A percentile compares a stretch with the other conserved stretches of the same genome.
These are phyloP conservation scores for Neurospora sp. DNA, from an alignment of 495 filamentous ascomycete genomes.

Conservation along the genomic window DNA sequence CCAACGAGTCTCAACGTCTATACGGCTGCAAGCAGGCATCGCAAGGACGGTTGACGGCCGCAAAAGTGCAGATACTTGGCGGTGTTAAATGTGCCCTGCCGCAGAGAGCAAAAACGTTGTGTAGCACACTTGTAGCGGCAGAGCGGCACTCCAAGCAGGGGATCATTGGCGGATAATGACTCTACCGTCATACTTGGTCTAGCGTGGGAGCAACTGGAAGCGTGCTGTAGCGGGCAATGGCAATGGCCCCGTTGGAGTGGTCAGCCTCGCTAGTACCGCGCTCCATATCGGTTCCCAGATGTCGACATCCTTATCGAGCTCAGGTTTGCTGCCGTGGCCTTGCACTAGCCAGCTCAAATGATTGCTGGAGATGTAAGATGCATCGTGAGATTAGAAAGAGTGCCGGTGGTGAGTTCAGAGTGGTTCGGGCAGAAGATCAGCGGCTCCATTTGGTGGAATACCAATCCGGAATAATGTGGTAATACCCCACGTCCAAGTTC, in stretches of 20 bases:
- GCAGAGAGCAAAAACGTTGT: neutral
- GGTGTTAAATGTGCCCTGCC: neutral
- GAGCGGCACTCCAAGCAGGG: neutral
- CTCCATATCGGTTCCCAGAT: neutral
- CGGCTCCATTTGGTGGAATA: neutral
- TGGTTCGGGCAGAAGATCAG: neutral
- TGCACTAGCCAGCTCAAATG: neutral
- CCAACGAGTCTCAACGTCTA: neutral
- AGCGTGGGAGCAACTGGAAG: neutral
- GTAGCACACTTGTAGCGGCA: neutral
- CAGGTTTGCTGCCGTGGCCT: neutral
- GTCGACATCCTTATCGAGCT: neutral
- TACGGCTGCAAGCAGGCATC: neutral
- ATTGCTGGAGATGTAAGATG: neutral
- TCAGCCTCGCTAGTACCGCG: neutral
- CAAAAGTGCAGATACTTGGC: neutral
- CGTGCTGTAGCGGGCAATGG: neutral
- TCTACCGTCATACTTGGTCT: neutral
- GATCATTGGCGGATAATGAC: neutral
- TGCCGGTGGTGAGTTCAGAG: neutral
- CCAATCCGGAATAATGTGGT: neutral
- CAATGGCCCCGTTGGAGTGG: neutral
- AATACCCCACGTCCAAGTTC: neutral
- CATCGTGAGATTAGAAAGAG: neutral
- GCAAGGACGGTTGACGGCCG: neutral